Evolutionary conservation across 2,329 filamentous ascomycete genomes (phyloP), one percentile per base, ranked within the genome.

Genomic region (Onygenales sp.): DNA sequence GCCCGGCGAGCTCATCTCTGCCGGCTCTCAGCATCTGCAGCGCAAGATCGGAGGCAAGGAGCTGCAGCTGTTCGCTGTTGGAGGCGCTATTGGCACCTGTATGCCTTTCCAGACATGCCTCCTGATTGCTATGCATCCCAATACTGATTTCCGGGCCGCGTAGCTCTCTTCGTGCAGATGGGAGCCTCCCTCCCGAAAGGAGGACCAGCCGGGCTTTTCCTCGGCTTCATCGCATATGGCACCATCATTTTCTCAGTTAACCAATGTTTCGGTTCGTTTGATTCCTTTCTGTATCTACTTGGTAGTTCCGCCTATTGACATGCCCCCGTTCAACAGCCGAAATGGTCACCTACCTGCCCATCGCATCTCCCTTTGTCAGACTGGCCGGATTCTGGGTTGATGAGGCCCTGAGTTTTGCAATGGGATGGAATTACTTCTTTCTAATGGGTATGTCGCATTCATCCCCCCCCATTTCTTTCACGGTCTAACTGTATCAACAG

Each of bases 71-170:
- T 62, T 66, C 55, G 67, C 66, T 2, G 63, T 68, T 13, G 66
- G 65, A 14, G 65, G 66, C 33, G 64, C 66, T 7, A 68, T 67
- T 51, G 65, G 66, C 21, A 67, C 65, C n/a, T 64, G 65, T 65
- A 58, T 50, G 62, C 56, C 31, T 31, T 44, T 49, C 33, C 31
- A 17, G 17, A 6, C 14, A 11, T 34, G 4, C 13, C 11, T 7
- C 21, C 42, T 51, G 2, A 14, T 17, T 51, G 17, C 3, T 8
- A 49, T 37, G 9, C 11, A 42, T 43, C 2, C 7, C 3, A 7
- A 51, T 32, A 6, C 49, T 43, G 37, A 44, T 33, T 14, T 39
- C 11, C 33, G 9, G 36, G 37, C 13, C 13, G 39, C 8, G 13
- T 33, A 54, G 52, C 53, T 42, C 55, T 57, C 8, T 57, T 54